Conservation (phyloP, 1,284 basidiomycete species). For the Tilletia horrida region DNA sequence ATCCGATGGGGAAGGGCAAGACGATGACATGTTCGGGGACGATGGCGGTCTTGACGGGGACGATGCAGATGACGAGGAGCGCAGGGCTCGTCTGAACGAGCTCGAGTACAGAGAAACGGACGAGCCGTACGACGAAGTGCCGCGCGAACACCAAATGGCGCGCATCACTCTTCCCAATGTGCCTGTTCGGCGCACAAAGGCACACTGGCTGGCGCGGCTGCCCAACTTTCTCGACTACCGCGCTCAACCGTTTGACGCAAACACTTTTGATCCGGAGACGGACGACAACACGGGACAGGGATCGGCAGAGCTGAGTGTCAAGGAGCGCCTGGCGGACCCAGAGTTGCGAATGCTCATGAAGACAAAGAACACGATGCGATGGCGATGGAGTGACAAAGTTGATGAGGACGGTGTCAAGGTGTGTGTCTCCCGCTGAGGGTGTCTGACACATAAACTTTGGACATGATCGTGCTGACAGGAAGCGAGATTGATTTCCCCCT, state of each 20-base stretch:
- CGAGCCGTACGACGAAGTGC: slow-evolving; percentile 56
- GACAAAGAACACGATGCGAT: slow-evolving; percentile 83
- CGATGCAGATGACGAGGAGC: background rate
- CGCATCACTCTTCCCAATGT: slow-evolving; percentile 40
- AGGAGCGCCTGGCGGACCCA: slow-evolving; percentile 59
- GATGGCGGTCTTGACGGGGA: background rate
- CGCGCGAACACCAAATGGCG: slow-evolving; percentile 64
- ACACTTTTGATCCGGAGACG: slow-evolving; percentile 40
- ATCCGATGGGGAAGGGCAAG: background rate
- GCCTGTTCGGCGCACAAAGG: slow-evolving; percentile 46
- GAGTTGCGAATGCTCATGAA: slow-evolving; percentile 59
- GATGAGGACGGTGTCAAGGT: slow-evolving; percentile 68
- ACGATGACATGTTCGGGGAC: slow-evolving; percentile 13
- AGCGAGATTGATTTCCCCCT: too few relatives aligned
- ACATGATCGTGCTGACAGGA: too few relatives aligned
- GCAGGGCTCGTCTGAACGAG: background rate
- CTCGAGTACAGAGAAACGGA: slow-evolving; percentile 20
- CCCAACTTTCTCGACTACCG: slow-evolving; percentile 51
- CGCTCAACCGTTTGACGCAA: slow-evolving; percentile 38
- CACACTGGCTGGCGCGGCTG: slow-evolving; percentile 47
- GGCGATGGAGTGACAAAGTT: slow-evolving; percentile 72
- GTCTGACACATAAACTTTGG: too few relatives aligned
- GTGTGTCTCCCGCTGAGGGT: too few relatives aligned
- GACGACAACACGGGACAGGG: slow-evolving; percentile 32
- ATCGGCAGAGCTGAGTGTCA: slow-evolving; percentile 60